Evolutionary conservation across 805 yeast genomes (phyloP), one percentile per base, ranked within the genome.

Genomic region (Kodamaea neixiangensis): DNA sequence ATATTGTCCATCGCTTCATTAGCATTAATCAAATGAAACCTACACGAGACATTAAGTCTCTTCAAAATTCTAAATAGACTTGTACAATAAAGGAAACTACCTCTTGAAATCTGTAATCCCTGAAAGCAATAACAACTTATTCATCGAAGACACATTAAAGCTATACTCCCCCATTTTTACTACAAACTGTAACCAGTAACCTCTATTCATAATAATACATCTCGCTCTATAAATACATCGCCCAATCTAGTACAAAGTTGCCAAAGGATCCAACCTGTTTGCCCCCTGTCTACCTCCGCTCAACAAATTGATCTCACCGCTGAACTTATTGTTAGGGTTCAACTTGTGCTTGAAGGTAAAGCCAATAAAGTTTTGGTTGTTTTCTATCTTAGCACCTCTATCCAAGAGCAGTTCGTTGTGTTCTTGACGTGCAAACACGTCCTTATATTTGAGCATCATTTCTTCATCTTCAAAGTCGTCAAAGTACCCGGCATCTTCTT

Each of bases 401-500:
- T 86, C 92, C 31, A 94, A 87, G 63, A 92, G 70, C 55, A 78
- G 83, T 66, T 92, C 97, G 61, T 89, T 86, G 55, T 87, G 89
- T 22, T 81, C 89, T 61, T 90, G 90, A 71, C 96, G 87, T 56
- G 93, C 96, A 76, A 94, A 85, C 11, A 94, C 99, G 62, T 94
- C 99, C 62, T 94, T 93, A 73, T 94, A 94, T 68, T 94, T 92
- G 54, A 93, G 94, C 98, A 94, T 91, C 67, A 93, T 96, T 44
- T 88, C 91, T 66, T 93, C 98, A 68, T 91, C 94, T 52, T 89
- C 89, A 67, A 94, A 94, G 68, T 94, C 99, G 71, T 94, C 99
- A 66, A 94, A 94, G 71, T 94, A 94, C 1, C 99, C 99, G 0
- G 98, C 98, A 71, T 94, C 99, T 55, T 91, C 94, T 62, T 94